Evolutionary conservation across 1,139 yeast species (phyloP).

Genomic region (Lodderomyces oxycetoniae): DNA sequence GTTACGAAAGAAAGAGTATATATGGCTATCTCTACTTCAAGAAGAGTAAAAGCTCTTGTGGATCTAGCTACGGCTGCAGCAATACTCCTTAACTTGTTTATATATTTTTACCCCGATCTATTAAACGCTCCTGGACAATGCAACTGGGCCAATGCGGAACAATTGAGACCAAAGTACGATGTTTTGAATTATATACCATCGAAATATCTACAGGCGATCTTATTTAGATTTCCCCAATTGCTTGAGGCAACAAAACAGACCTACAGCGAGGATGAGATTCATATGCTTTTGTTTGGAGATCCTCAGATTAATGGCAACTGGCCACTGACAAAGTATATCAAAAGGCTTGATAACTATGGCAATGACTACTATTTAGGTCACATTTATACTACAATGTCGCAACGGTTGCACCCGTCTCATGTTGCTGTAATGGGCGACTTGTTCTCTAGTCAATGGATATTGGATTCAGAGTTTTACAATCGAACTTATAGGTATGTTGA

Average conservation of each 20-base stretch:
- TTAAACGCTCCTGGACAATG: slow-evolving; percentile 45
- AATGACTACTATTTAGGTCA: slow-evolving; percentile 88
- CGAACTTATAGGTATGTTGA: slow-evolving; percentile 70
- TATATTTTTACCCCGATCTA: slow-evolving; percentile 72
- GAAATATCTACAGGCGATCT: slow-evolving; percentile 21
- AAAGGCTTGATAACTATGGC: slow-evolving; percentile 77
- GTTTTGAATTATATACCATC: slow-evolving; percentile 22
- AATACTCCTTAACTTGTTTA: slow-evolving; percentile 28
- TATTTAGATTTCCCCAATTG: slow-evolving; percentile 28
- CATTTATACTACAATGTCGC: slow-evolving; percentile 61
- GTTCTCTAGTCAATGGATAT: slow-evolving; percentile 94
- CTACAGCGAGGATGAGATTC: slow-evolving; percentile 49
- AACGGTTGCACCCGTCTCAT: slow-evolving; percentile 64
- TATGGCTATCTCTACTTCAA: slow-evolving; percentile 9
- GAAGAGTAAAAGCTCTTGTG: slow-evolving; percentile 8
- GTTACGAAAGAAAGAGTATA: not conserved
- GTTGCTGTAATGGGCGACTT: slow-evolving; percentile 91
- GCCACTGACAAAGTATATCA: slow-evolving; percentile 66
- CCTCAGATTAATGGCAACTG: slow-evolving; percentile 93
- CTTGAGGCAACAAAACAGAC: slow-evolving; percentile 1
- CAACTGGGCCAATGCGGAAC: slow-evolving; percentile 43
- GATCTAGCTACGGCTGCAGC: slow-evolving; percentile 12
- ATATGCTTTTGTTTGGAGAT: slow-evolving; percentile 81
- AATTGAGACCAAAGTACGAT: slow-evolving; percentile 15
- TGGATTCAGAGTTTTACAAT: slow-evolving; percentile 76